A percentile compares a stretch with the other conserved stretches of the same genome.
Evolutionary conservation across 1,284 basidiomycete species (phyloP).

Genomic region (Ustilago crameri): DNA sequence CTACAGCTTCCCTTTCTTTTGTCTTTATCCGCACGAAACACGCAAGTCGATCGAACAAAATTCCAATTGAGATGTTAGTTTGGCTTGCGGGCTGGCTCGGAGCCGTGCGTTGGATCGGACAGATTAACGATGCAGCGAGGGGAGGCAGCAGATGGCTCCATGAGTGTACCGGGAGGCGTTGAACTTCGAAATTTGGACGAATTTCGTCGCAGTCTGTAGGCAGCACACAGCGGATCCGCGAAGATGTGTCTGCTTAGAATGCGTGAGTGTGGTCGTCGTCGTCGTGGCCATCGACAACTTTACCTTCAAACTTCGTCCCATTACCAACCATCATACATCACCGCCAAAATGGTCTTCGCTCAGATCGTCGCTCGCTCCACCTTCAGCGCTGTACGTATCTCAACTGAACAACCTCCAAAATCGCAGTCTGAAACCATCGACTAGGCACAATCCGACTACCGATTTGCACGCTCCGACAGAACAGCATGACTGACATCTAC

Average conservation of each 20-base stretch:
- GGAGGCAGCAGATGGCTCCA: neutral
- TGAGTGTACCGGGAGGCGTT: neutral
- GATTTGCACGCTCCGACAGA: neutral
- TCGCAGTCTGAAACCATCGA: neutral
- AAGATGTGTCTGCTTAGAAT: neutral
- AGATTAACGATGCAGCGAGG: too few species aligned
- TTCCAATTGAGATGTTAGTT: constrained; percentile 29
- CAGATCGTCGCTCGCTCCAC: constrained; percentile 45
- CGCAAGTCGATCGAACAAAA: constrained; percentile 2
- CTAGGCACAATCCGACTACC: constrained; percentile 1
- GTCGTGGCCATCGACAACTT: constrained; percentile 5
- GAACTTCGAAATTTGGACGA: neutral
- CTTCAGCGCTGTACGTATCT: constrained; percentile 49
- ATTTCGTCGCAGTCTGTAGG: neutral
- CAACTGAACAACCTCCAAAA: neutral
- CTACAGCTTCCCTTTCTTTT: neutral
- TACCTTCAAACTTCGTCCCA: neutral
- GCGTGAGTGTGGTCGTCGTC: constrained; percentile 5
- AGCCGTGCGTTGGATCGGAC: constrained; percentile 6
- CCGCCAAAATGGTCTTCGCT: constrained; percentile 36
- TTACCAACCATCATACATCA: constrained; percentile 14
- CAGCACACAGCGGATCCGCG: constrained; percentile 18
- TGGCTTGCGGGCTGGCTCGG: constrained; percentile 27
- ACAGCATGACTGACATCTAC: constrained; percentile 20
- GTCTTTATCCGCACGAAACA: constrained; percentile 19